Evolutionary conservation across 257 asterid genomes (phyloP).

Genomic region (Solanum neorickii): DNA sequence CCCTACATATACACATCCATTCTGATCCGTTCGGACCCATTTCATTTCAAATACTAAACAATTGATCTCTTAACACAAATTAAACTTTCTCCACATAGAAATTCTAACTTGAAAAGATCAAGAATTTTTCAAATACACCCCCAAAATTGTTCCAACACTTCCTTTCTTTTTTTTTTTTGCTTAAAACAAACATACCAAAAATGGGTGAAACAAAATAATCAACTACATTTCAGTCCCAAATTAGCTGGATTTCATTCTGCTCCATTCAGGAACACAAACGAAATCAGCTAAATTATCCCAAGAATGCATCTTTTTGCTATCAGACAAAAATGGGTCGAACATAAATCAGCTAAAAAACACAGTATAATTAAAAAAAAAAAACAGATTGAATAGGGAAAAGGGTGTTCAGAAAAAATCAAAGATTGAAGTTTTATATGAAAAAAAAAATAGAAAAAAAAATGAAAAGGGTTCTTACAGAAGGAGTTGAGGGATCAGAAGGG

Average conservation of each 20-base stretch:
- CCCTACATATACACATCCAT: background rate
- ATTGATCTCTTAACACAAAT: background rate
- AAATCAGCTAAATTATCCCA: background rate
- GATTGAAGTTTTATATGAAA: background rate
- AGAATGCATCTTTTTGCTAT: background rate
- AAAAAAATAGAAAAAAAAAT: background rate
- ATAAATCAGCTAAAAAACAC: background rate
- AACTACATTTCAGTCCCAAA: background rate
- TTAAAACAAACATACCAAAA: background rate
- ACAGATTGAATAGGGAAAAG: background rate
- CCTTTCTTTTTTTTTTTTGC: background rate
- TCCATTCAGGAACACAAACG: background rate
- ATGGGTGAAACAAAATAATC: background rate
- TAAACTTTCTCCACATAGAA: background rate
- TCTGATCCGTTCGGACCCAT: background rate
- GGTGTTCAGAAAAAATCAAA: background rate
- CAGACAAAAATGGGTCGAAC: background rate
- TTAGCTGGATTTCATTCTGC: background rate
- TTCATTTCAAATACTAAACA: background rate
- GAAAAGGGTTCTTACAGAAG: conserved; percentile 12
- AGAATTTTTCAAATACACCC: background rate
- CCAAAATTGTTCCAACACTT: background rate
- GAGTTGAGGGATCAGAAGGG: conserved; percentile 14
- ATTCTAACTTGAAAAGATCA: background rate
- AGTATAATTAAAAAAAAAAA: background rate